Base-by-base conservation (phyloP, 23 red algal genomes). In the Gracilaria vermiculophylla region DNA sequence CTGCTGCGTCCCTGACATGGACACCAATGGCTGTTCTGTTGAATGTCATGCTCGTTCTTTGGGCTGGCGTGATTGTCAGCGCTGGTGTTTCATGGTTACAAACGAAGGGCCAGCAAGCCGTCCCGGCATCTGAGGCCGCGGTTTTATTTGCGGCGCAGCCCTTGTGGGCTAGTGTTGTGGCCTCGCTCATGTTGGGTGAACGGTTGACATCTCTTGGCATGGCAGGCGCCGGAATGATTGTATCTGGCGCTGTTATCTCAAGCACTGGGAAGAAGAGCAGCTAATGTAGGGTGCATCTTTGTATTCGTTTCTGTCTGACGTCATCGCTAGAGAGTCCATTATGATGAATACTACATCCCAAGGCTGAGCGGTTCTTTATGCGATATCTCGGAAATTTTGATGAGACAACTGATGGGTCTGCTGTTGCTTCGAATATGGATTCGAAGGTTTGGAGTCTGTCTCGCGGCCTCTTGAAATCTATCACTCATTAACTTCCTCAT, bases 141-240 rank as follows among this genome's bases (percentile, higher is more conserved):
- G 70, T 96, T 37, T 82, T 96, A n/a, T 96, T 91, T 81, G 56
- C 82, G 15, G 71, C 78, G 21, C 83, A 88, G 35, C 94, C 94
- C 14, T 60, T 96, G 67, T 96, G 94, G 87, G 80, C 94, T 31
- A 80, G 67, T 33, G 27, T 92, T 76, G 70, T 92, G 33, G 81
- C 85, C 1, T 50, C 69, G 9, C 49, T 91, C 17, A 60, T 76
- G 87, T 58, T 96, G 53, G 76, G 82, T 42, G 94, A 96, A 62
- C 54, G 69, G 37, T 54, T 96, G 44, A 62, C 52, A 40, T 23
- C 33, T 11, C 51, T 44, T 17, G 92, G 86, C 19, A 82, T 88
- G 31, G 28, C 76, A 2, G 92, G 92, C 3, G 92, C 72, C n/a
- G 75, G 50, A 17, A 44, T 94, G 41, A 94, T 94, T 53, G 50